Percentiles rank a stretch among this genome's conserved stretches.
These are phyloP conservation scores for Dendrothele bispora DNA, from an alignment of 768 basidiomycete species.

Conservation along the genomic window DNA sequence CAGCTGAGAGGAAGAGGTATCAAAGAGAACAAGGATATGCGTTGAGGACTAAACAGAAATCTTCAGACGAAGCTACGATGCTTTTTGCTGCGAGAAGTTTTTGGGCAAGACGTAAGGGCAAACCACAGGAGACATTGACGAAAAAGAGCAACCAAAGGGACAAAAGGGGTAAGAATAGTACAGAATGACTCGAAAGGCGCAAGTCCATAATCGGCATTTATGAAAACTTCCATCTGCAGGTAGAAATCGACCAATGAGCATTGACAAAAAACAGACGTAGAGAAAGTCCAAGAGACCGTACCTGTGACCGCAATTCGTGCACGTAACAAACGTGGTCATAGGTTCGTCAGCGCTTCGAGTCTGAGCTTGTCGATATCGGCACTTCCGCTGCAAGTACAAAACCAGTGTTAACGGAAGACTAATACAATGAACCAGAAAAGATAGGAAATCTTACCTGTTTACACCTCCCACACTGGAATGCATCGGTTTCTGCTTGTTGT, in stretches of 20 bases:
- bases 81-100: neutral
- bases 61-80: too few species aligned
- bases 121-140: neutral
- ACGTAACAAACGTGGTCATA: slow-evolving; percentile 97
- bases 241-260: slow-evolving; percentile 5
- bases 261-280: neutral
- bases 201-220: slow-evolving; percentile 23
- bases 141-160: neutral
- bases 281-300: slow-evolving; percentile 14
- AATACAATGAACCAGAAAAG: neutral
- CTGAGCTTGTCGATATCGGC: slow-evolving; percentile 93
- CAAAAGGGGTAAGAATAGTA: neutral
- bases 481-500: slow-evolving; percentile 92
- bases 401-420: neutral
- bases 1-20: too few species aligned
- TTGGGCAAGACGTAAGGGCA: neutral
- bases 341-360: slow-evolving; percentile 98
- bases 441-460: slow-evolving; percentile 59
- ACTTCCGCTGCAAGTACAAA: slow-evolving; percentile 66
- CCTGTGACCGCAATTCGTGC: slow-evolving; percentile 68
- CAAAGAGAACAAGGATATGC: too few species aligned
- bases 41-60: too few species aligned
- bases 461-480: slow-evolving; percentile 96
- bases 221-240: slow-evolving; percentile 62
- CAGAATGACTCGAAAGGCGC: neutral